Percentiles rank a stretch among this genome's conserved stretches.
Conservation (phyloP, 164 flowering plant genomes). For the Brasenia schreberi region DNA sequence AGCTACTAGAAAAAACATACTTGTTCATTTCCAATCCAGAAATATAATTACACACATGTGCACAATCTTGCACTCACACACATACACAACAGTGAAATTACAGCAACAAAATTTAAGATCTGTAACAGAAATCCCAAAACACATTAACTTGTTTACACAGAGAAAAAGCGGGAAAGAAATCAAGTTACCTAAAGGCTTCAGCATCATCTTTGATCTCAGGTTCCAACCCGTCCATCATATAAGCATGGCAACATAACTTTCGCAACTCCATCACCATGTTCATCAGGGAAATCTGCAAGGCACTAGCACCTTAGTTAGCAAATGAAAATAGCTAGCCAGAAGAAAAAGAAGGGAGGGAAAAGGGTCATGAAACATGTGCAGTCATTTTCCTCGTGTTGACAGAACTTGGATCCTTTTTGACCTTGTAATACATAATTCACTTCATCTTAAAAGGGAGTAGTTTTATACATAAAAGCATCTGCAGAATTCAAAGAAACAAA, state of each 20-base stretch:
- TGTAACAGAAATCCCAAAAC: no score
- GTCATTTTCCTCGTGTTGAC: neutral
- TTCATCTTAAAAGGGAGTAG: no score
- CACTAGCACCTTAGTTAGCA: neutral
- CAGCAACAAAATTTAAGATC: no score
- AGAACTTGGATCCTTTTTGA: neutral
- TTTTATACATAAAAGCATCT: no score
- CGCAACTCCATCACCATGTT: conserved; percentile 99
- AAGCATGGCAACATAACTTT: conserved; percentile 92
- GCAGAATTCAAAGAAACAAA: no score
- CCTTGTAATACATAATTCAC: neutral
- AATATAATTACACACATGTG: neutral
- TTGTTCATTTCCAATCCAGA: neutral
- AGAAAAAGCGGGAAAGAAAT: neutral
- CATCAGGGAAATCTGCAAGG: conserved; percentile 73
- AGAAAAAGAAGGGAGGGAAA: conserved; percentile 1
- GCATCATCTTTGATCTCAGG: conserved; percentile 49
- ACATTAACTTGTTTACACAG: no score
- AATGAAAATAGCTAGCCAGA: neutral
- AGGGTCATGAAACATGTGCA: no score
- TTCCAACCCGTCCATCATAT: conserved; percentile 92
- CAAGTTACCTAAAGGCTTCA: conserved; percentile 59
- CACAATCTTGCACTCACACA: no score
- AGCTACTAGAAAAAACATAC: neutral
- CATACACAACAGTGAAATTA: no score